These are phyloP conservation scores for Populus pruinosa DNA, from an alignment of 345 rosid genomes.

Conservation along the genomic window DNA sequence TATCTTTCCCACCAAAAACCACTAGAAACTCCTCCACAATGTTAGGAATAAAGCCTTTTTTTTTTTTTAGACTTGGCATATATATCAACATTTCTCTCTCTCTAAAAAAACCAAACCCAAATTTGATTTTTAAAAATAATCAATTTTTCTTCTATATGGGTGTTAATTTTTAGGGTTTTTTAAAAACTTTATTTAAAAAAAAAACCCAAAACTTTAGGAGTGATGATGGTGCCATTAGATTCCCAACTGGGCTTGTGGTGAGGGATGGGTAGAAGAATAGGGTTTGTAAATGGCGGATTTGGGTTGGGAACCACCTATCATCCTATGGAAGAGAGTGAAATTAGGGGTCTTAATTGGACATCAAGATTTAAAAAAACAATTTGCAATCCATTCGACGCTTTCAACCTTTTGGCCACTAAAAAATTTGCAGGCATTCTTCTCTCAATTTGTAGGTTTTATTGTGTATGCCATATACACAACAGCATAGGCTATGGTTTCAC, in stretches of 20 bases:
- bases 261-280: slow-evolving; percentile 24
- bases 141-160: too few relatives aligned
- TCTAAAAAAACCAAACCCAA: too few relatives aligned
- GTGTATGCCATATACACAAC: slow-evolving; percentile 95
- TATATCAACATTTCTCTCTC: too few relatives aligned
- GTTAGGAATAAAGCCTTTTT: too few relatives aligned
- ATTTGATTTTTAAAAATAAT: too few relatives aligned
- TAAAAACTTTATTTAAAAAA: too few relatives aligned
- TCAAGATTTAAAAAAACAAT: slow-evolving; percentile 85
- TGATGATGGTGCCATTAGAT: slow-evolving; percentile 18
- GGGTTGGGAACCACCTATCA: slow-evolving; percentile 50
- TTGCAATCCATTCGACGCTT: slow-evolving; percentile 93
- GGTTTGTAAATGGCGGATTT: slow-evolving; percentile 40
- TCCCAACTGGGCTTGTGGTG: slow-evolving; percentile 61
- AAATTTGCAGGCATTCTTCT: slow-evolving; percentile 94
- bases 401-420: slow-evolving; percentile 92
- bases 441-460: slow-evolving; percentile 91
- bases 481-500: slow-evolving; percentile 85
- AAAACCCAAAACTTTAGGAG: neutral
- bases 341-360: neutral
- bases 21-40: too few relatives aligned
- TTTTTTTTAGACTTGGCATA: too few relatives aligned
- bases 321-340: slow-evolving; percentile 11
- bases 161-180: too few relatives aligned
- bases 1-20: too few relatives aligned